A percentile compares a stretch with the other conserved stretches of the same genome.
Conservation (phyloP, 2,329 filamentous ascomycete species). For the Dactylellina drechsleri region DNA sequence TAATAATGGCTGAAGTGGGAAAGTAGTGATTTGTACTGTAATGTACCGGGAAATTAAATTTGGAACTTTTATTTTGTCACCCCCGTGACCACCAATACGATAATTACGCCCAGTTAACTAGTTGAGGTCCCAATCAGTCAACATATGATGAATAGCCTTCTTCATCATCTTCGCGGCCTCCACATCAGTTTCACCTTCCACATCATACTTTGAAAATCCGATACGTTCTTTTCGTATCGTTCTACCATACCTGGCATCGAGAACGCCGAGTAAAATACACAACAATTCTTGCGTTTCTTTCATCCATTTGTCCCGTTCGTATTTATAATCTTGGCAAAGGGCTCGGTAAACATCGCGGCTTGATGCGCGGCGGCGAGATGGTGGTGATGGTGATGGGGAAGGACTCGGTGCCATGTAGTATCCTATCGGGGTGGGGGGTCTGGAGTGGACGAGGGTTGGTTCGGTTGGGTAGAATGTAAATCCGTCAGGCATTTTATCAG, state of each 20-base stretch:
- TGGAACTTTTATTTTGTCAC: too few species aligned
- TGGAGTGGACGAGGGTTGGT: too few species aligned
- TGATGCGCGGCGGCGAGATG: background rate
- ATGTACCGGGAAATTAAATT: too few species aligned
- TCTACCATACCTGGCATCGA: slow-evolving; percentile 10
- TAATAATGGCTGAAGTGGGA: too few species aligned
- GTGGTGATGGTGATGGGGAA: background rate
- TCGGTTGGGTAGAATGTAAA: too few species aligned
- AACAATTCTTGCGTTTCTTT: background rate
- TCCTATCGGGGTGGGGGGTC: too few species aligned
- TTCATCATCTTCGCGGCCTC: background rate
- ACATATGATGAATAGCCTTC: background rate
- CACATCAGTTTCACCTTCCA: background rate
- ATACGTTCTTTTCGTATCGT: background rate
- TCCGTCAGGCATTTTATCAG: too few species aligned
- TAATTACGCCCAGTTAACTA: background rate
- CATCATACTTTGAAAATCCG: background rate
- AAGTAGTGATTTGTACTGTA: too few species aligned
- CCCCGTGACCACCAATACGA: too few species aligned
- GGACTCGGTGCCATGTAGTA: background rate
- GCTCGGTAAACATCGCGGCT: background rate
- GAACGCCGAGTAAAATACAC: background rate
- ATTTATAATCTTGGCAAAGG: background rate
- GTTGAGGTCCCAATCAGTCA: slow-evolving; percentile 1
- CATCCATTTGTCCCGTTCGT: background rate